Evolutionary conservation across 768 basidiomycete species (phyloP).

Genomic region (Boletus sp.): DNA sequence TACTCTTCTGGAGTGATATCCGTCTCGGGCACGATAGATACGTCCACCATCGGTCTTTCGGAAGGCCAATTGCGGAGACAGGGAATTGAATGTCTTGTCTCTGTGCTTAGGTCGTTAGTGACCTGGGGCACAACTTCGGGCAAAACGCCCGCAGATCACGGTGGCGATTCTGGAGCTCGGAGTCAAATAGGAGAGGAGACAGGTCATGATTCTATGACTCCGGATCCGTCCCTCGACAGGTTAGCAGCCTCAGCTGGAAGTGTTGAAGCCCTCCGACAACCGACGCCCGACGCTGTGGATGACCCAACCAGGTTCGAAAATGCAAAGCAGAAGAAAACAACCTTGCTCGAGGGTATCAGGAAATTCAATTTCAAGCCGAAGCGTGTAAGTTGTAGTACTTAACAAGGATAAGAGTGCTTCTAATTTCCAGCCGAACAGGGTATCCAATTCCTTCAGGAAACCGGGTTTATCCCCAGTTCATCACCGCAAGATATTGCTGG

Average conservation of each 20-base stretch:
- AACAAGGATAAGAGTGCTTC: neutral
- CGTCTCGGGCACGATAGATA: slow-evolving; percentile 65
- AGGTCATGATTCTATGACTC: slow-evolving; percentile 47
- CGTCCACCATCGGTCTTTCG: slow-evolving; percentile 62
- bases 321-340: slow-evolving; percentile 96
- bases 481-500: slow-evolving; percentile 74
- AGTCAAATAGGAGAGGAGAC: slow-evolving; percentile 53
- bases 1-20: slow-evolving; percentile 65
- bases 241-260: slow-evolving; percentile 46
- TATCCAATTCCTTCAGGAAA: slow-evolving; percentile 81
- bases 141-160: slow-evolving; percentile 32
- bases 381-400: slow-evolving; percentile 50
- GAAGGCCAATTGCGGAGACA: slow-evolving; percentile 86
- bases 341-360: slow-evolving; percentile 89
- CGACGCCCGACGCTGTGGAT: slow-evolving; percentile 79
- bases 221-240: slow-evolving; percentile 56
- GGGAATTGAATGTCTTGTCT: slow-evolving; percentile 90
- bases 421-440: slow-evolving; percentile 50
- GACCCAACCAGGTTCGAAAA: slow-evolving; percentile 92
- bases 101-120: slow-evolving; percentile 85
- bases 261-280: slow-evolving; percentile 55
- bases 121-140: slow-evolving; percentile 74
- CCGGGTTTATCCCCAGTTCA: slow-evolving; percentile 76
- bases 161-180: slow-evolving; percentile 39
- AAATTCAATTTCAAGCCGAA: slow-evolving; percentile 99